Conservation (phyloP, 2,329 filamentous ascomycete genomes). For the Monosporascus sp. region DNA sequence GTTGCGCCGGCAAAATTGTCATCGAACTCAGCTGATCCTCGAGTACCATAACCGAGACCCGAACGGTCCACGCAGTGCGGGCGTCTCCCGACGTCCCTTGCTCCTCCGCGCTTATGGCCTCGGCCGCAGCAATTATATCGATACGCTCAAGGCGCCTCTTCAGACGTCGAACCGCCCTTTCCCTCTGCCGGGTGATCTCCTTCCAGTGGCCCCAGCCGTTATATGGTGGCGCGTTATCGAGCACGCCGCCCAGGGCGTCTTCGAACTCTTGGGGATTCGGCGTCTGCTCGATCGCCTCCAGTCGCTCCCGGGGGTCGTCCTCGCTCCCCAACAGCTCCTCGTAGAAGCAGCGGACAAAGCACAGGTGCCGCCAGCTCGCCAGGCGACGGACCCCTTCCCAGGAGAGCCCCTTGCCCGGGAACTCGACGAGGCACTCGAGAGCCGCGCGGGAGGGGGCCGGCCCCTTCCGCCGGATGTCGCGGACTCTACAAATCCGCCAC, state of each 20-base stretch:
- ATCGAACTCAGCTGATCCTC: too few relatives aligned
- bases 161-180: neutral
- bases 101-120: too few relatives aligned
- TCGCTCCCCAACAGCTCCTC: neutral
- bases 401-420: neutral
- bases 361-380: neutral
- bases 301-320: neutral
- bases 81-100: too few relatives aligned
- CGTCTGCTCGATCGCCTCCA: neutral
- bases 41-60: too few relatives aligned
- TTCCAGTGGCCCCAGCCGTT: too few relatives aligned
- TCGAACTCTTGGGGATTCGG: neutral
- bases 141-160: neutral
- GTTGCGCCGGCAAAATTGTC: too few relatives aligned
- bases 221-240: neutral
- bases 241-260: neutral
- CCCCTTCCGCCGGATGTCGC: neutral
- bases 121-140: too few relatives aligned
- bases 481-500: neutral
- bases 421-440: neutral
- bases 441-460: neutral
- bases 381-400: neutral
- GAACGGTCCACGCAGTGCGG: neutral
- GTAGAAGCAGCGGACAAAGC: neutral
- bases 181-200: too few relatives aligned